phyloP scores from a whole-genome alignment of 768 basidiomycete species.

The Kwoniella sp. region DNA sequence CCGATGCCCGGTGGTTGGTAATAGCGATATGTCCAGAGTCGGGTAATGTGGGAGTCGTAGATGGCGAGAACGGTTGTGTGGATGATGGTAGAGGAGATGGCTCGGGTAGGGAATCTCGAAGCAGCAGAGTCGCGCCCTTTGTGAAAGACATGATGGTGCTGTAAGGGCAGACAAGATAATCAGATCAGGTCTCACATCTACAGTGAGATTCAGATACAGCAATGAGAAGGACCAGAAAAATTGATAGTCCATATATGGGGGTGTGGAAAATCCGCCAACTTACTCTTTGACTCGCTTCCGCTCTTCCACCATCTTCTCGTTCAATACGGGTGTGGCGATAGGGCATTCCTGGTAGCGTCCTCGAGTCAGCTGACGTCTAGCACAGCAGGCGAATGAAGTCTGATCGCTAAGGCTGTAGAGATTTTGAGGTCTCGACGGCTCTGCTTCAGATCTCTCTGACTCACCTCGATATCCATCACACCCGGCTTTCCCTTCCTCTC shows the following conservation, averaged over 20 bases:
- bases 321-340: conserved; percentile 80
- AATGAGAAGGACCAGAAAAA: no score
- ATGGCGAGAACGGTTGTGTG: conserved; percentile 22
- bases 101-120: conserved; percentile 73
- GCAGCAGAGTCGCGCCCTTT: conserved; percentile 82
- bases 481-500: conserved; percentile 73
- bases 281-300: conserved; percentile 67
- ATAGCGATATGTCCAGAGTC: conserved; percentile 69
- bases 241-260: not conserved
- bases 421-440: no score
- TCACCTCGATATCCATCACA: conserved; percentile 88
- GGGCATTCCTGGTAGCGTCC: conserved; percentile 72
- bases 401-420: no score
- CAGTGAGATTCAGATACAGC: no score
- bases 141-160: conserved; percentile 81
- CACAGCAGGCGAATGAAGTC: no score
- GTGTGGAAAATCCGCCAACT: conserved; percentile 18
- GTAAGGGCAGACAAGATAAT: conserved; percentile 2
- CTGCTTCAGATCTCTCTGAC: conserved; percentile 6
- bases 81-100: conserved; percentile 33
- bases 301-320: conserved; percentile 66
- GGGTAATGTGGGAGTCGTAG: not conserved
- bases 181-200: not conserved
- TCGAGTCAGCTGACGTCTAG: not conserved
- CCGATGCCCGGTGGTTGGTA: conserved; percentile 74